Conservation (phyloP, 169 alveolate genomes). For the Eimeria sp. region DNA sequence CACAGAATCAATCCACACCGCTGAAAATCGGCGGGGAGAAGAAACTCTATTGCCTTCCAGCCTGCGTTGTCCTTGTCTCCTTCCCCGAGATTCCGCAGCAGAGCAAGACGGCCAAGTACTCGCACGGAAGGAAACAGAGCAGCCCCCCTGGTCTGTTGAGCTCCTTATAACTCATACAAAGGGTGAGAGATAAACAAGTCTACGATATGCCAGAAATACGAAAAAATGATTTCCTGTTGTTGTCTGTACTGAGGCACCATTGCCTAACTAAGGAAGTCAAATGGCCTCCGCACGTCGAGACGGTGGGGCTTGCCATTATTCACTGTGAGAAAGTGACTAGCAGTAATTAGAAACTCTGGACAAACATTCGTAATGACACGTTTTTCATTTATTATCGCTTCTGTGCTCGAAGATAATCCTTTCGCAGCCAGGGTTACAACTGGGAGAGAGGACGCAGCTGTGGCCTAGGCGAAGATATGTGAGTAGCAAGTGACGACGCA, state of each 20-base stretch:
- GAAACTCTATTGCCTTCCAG: neutral
- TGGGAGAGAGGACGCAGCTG: neutral
- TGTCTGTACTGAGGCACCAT: too few species aligned
- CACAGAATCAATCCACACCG: neutral
- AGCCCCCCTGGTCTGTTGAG: neutral
- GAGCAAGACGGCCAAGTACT: neutral
- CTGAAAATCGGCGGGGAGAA: neutral
- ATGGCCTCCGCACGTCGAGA: neutral
- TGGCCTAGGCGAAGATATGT: neutral
- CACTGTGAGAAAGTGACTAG: neutral
- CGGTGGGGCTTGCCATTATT: conserved; percentile 15
- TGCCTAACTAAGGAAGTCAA: neutral
- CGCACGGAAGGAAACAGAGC: neutral
- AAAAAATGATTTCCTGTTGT: neutral
- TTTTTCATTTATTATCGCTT: neutral
- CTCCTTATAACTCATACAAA: neutral
- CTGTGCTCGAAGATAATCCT: neutral
- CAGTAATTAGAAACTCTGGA: neutral
- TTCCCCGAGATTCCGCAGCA: neutral
- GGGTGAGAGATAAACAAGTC: neutral
- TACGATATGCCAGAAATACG: neutral
- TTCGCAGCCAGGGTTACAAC: neutral
- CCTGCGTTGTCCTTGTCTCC: neutral
- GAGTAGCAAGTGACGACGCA: too few species aligned
- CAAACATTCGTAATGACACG: neutral